Evolutionary conservation across 1,284 basidiomycete genomes (phyloP), one percentile per base, ranked within the genome.

Genomic region (Coriolopsis trogii): DNA sequence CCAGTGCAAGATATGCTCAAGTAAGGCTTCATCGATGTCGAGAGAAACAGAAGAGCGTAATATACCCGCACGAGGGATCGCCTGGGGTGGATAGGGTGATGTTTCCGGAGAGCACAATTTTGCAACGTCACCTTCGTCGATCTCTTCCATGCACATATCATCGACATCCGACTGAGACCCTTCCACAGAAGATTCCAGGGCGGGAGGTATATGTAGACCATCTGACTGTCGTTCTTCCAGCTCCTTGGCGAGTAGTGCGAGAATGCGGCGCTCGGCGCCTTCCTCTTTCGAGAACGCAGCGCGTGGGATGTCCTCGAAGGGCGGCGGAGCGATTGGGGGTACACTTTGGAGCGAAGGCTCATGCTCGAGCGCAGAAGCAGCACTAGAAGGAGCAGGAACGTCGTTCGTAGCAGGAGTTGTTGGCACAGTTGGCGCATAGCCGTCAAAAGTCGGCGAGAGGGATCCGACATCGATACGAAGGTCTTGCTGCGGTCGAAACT

Each of bases 261-360:
- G 51, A 10, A 85, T 63, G 1, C 82, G 67, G 1, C 64, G 56
- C 43, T 78, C 75, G 1, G 81, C 79, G 7, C 65, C 52, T 25
- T 73, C 73, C 46, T 79, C 77, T 1, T 49, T 41, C n/a, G n/a
- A 10, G 67, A 73, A 15, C 70, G 56, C 1, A 77, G 71, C 0
- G 71, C 64, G 3, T 65, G 62, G 21, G 72, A 60, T 3, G 67
- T 61, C 51, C 4, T 69, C 64, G 39, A 55, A 58, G 1, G 59
- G 37, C 0, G 82, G 79, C 3, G 81, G 82, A 0, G 80, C 80
- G n/a, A 84, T 76, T 49, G 81, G 72, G 0, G 82, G 80, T 0
- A 83, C 72, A 0, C 41, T 6, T 59, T 49, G 44, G 39, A 46
- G 16, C 45, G 46, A 26, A 31, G 26, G 33, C 40, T 48, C n/a